Evolutionary conservation across 108 stramenopile species (phyloP).

Genomic region (Conticribra guillardii): DNA sequence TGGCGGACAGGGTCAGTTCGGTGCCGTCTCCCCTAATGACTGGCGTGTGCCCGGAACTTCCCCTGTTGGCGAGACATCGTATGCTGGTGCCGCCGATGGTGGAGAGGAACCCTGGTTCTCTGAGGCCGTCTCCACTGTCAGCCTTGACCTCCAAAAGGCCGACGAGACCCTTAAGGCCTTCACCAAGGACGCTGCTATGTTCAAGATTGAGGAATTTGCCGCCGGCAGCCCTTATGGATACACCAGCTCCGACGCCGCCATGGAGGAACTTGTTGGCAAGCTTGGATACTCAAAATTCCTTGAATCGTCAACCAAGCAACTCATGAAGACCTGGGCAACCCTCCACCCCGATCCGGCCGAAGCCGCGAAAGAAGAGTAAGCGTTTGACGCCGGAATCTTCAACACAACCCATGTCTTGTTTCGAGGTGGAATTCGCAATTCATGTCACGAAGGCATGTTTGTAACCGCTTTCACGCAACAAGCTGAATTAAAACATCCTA

Average conservation of each 20-base stretch:
- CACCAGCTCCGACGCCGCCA: slow-evolving; percentile 58
- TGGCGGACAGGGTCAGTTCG: slow-evolving; percentile 92
- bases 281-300: slow-evolving; percentile 88
- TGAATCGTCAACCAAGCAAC: slow-evolving; percentile 75
- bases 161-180: slow-evolving; percentile 89
- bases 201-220: slow-evolving; percentile 88
- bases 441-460: too few relatives aligned
- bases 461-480: too few relatives aligned
- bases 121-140: slow-evolving; percentile 90
- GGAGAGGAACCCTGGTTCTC: slow-evolving; percentile 94
- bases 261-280: slow-evolving; percentile 76
- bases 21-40: slow-evolving; percentile 86
- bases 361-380: slow-evolving; percentile 43
- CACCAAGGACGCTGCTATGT: slow-evolving; percentile 89
- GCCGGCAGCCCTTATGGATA: slow-evolving; percentile 63
- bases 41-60: slow-evolving; percentile 91
- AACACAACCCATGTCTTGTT: neutral
- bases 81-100: slow-evolving; percentile 83
- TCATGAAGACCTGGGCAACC: slow-evolving; percentile 78
- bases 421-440: too few relatives aligned
- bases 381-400: neutral
- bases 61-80: slow-evolving; percentile 83
- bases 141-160: slow-evolving; percentile 84
- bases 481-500: slow-evolving; percentile 9
- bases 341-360: slow-evolving; percentile 64